Evolutionary conservation across 2,329 filamentous ascomycete genomes (phyloP).

Genomic region (Xylariomycetidae sp.): DNA sequence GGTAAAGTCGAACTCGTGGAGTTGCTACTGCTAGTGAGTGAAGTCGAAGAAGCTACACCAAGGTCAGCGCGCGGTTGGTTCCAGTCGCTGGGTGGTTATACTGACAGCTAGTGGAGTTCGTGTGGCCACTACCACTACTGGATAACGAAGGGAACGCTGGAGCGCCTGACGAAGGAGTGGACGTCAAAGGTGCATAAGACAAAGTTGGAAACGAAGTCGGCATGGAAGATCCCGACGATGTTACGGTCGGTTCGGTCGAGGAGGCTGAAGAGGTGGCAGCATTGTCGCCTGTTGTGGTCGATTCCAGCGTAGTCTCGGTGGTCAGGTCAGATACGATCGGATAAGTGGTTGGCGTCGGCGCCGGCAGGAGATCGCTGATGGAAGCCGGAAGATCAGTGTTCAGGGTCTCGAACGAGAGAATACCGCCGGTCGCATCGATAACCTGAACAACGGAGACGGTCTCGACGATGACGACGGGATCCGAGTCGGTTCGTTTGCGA

Average conservation of each 20-base stretch:
- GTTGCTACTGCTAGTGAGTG: conserved; percentile 1
- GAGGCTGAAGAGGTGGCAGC: conserved; percentile 25
- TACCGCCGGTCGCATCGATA: conserved; percentile 41
- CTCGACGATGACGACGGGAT: conserved; percentile 40
- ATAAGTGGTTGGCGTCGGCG: conserved; percentile 32
- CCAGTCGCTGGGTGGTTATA: too few species aligned
- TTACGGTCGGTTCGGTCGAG: conserved; percentile 21
- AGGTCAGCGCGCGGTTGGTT: too few species aligned
- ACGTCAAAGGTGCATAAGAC: conserved; percentile 25
- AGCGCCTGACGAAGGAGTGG: conserved; percentile 25
- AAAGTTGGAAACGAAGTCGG: conserved; percentile 26
- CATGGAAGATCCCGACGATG: conserved; percentile 26
- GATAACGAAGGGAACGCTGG: conserved; percentile 22
- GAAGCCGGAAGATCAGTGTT: conserved; percentile 22
- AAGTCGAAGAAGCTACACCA: conserved; percentile 14
- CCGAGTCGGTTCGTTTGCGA: conserved; percentile 19
- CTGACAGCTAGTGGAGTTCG: conserved; percentile 19
- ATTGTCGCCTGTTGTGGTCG: conserved; percentile 28
- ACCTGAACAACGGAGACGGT: conserved; percentile 50
- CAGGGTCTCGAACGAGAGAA: conserved; percentile 38
- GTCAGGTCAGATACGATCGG: too few species aligned
- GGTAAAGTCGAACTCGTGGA: conserved; percentile 1
- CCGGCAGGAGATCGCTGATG: conserved; percentile 2
- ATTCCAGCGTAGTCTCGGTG: too few species aligned
- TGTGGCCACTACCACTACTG: conserved; percentile 17